Evolutionary conservation across 306 rosid species (phyloP).

Genomic region (Gastrolobium bilobum): DNA sequence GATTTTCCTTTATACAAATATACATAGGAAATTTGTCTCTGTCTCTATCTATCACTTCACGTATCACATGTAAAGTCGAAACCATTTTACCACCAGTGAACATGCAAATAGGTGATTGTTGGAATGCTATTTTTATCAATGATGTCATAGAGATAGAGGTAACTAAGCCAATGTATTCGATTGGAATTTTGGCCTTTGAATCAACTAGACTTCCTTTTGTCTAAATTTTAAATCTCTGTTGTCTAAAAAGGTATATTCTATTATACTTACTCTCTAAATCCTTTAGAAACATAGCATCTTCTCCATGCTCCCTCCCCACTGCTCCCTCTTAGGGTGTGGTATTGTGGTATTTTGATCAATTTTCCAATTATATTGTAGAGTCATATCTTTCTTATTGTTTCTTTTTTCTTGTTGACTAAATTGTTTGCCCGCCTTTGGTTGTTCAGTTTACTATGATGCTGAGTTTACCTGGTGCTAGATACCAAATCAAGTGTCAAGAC

Average conservation of each 20-base stretch:
- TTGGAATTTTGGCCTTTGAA: background rate
- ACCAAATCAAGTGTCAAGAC: constrained; percentile 1
- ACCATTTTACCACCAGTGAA: constrained; percentile 12
- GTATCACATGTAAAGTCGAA: constrained; percentile 34
- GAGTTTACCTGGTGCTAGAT: background rate
- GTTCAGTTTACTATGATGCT: constrained; percentile 11
- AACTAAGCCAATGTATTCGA: background rate
- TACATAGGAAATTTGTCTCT: background rate
- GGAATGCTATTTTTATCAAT: background rate
- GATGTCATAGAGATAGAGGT: constrained; percentile 27
- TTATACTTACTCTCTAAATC: no score
- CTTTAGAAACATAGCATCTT: no score
- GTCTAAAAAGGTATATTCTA: background rate
- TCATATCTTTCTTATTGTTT: background rate
- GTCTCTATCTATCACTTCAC: background rate
- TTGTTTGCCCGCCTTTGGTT: background rate
- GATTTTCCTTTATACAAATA: background rate
- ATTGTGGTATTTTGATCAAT: background rate
- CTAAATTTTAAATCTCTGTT: constrained; percentile 19
- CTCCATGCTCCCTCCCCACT: background rate
- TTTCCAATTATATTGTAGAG: background rate
- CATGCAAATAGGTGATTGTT: background rate
- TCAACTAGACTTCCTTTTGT: background rate
- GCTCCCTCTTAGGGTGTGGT: constrained; percentile 3
- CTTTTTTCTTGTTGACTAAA: background rate